Evolutionary conservation across 2,329 filamentous ascomycete genomes (phyloP).

Genomic region (Monosporascus sp.): DNA sequence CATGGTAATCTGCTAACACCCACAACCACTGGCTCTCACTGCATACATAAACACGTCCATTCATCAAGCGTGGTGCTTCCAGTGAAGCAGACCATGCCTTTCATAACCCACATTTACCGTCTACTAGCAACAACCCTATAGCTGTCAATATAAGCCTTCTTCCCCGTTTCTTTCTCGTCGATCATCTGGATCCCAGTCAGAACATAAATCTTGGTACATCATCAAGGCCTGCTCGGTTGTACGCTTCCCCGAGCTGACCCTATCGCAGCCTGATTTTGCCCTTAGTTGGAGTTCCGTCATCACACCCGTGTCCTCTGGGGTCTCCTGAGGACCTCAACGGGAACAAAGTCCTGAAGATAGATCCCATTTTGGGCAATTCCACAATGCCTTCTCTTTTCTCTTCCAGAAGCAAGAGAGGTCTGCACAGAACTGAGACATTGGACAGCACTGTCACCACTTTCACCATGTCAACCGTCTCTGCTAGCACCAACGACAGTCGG

Average conservation of each 20-base stretch:
- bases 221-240: background rate
- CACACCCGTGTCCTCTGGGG: background rate
- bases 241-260: background rate
- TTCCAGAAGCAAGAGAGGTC: constrained; percentile 1
- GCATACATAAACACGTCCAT: too few species aligned
- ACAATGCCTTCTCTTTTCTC: background rate
- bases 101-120: background rate
- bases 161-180: background rate
- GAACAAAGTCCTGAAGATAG: too few species aligned
- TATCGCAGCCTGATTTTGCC: too few species aligned
- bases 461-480: constrained; percentile 23
- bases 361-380: background rate
- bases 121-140: background rate
- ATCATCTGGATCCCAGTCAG: background rate
- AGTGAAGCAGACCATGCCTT: background rate
- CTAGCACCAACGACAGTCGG: constrained; percentile 19
- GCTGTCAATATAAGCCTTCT: background rate
- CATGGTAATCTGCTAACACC: too few species aligned
- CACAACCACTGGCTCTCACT: too few species aligned
- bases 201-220: background rate
- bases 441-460: constrained; percentile 3
- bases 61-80: too few species aligned
- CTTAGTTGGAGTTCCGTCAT: too few species aligned
- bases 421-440: constrained; percentile 3
- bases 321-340: background rate